Percentiles rank a stretch among this genome's conserved stretches.
These are phyloP conservation scores for Stemphylium vesicarium DNA, from an alignment of 2,329 filamentous ascomycete genomes.

Conservation along the genomic window DNA sequence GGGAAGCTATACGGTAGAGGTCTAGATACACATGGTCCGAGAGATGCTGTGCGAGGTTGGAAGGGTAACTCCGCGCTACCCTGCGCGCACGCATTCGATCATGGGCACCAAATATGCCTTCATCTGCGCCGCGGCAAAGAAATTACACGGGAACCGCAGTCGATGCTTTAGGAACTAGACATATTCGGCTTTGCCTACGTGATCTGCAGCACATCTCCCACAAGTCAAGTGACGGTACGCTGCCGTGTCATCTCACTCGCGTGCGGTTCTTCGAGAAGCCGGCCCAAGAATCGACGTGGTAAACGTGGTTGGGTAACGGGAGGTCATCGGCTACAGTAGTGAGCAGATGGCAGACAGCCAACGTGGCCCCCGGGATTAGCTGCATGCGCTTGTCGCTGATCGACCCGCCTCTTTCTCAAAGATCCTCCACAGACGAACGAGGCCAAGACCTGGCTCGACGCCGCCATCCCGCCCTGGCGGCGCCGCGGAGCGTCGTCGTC, in stretches of 20 bases:
- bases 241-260: conserved; percentile 26
- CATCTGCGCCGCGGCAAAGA: conserved; percentile 4
- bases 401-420: conserved; percentile 46
- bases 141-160: conserved; percentile 2
- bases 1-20: conserved; percentile 27
- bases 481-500: conserved; percentile 32
- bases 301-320: conserved; percentile 24
- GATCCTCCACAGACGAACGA: conserved; percentile 47
- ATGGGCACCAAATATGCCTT: background rate
- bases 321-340: conserved; percentile 27
- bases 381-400: conserved; percentile 50
- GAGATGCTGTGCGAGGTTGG: background rate
- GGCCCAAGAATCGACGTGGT: conserved; percentile 4
- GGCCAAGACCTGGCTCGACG: conserved; percentile 44
- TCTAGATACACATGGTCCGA: background rate
- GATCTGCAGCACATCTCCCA: conserved; percentile 2
- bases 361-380: conserved; percentile 49
- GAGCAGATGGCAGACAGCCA: conserved; percentile 35
- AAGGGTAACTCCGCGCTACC: too few species aligned
- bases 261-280: conserved; percentile 34
- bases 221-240: background rate
- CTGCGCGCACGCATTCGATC: too few species aligned
- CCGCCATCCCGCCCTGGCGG: conserved; percentile 45
- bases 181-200: background rate
- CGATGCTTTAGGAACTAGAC: background rate